Evolutionary conservation across 257 asterid genomes (phyloP).

Genomic region (Avicennia marina): DNA sequence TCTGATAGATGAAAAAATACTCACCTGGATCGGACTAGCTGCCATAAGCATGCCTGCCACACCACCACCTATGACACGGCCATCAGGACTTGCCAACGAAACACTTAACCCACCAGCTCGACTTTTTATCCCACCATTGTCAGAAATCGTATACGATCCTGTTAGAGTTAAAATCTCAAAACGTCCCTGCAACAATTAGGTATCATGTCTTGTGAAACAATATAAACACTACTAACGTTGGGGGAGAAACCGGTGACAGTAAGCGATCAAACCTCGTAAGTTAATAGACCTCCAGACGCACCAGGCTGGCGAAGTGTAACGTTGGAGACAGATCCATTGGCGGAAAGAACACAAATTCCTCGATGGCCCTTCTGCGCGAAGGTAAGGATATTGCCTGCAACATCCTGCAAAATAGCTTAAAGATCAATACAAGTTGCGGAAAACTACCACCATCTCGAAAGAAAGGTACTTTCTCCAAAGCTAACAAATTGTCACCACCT

Average conservation of each 20-base stretch:
- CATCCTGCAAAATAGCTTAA: constrained; percentile 33
- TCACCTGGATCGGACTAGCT: constrained; percentile 85
- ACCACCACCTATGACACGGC: constrained; percentile 88
- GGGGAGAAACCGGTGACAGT: too few relatives aligned
- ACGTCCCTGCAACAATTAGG: constrained; percentile 60
- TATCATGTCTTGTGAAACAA: too few relatives aligned
- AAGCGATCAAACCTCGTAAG: constrained; percentile 61
- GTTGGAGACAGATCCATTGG: constrained; percentile 65
- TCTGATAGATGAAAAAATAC: background rate
- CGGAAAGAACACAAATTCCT: constrained; percentile 60
- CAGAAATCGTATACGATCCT: constrained; percentile 69
- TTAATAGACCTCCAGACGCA: constrained; percentile 60
- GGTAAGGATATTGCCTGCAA: constrained; percentile 56
- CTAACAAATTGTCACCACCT: constrained; percentile 27
- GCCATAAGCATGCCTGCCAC: constrained; percentile 79
- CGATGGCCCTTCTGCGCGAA: constrained; percentile 50
- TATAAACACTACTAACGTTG: too few relatives aligned
- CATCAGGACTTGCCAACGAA: constrained; percentile 81
- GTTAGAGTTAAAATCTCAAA: constrained; percentile 79
- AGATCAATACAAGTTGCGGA: too few relatives aligned
- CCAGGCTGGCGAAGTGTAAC: constrained; percentile 71
- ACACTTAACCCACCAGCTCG: constrained; percentile 84
- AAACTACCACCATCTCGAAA: too few relatives aligned
- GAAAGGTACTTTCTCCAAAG: too few relatives aligned
- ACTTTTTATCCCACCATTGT: constrained; percentile 60